phyloP scores from a whole-genome alignment of 1,284 basidiomycete genomes.

The Leucoagaricus sp. region DNA sequence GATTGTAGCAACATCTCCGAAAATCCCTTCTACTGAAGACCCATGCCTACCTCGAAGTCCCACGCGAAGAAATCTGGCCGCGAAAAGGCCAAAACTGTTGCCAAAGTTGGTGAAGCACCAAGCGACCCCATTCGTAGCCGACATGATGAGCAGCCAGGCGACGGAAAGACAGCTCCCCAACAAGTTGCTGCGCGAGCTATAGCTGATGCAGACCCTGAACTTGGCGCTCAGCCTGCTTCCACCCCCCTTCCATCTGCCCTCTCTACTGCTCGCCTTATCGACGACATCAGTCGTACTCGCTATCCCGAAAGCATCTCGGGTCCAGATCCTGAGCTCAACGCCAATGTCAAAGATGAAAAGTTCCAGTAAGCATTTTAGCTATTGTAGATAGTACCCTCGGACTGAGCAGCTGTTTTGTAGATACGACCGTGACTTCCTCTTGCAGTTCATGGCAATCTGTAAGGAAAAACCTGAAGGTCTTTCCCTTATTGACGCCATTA shows the following conservation, averaged over 20 bases:
- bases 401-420: neutral
- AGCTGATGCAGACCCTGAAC: no score
- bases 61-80: no score
- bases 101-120: no score
- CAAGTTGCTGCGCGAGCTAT: no score
- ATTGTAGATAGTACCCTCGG: neutral
- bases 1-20: no score
- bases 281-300: neutral
- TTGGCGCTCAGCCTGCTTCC: neutral
- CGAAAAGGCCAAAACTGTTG: no score
- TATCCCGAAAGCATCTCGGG: constrained; percentile 88
- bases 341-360: constrained; percentile 82
- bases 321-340: constrained; percentile 85
- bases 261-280: neutral
- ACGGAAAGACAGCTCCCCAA: neutral
- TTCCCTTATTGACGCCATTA: constrained; percentile 89
- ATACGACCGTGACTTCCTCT: neutral
- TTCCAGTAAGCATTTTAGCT: constrained; percentile 60
- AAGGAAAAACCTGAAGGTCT: constrained; percentile 92
- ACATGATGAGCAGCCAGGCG: no score
- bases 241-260: neutral
- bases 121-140: no score
- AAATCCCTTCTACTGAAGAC: no score
- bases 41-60: no score
- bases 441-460: constrained; percentile 83